Percentiles rank a stretch among this genome's conserved stretches.
Conservation (phyloP, 139 green algal genomes). For the Deuterostichococcus epilithicus region DNA sequence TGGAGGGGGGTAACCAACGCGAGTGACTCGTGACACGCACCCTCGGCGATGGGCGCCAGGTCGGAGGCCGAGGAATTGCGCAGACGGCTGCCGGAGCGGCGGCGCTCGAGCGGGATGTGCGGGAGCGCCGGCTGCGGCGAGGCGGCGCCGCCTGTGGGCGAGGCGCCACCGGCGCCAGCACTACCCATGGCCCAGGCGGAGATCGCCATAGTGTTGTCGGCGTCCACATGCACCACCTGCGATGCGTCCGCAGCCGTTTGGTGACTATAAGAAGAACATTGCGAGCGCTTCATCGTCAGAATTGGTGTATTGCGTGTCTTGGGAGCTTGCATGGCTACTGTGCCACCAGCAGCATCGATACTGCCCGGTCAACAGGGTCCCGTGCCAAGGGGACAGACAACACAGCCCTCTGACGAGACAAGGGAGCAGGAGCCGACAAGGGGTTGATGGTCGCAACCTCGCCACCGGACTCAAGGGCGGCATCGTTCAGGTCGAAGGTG, state of each 20-base stretch:
- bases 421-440: background rate
- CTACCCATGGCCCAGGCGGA: conserved; percentile 35
- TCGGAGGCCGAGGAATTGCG: background rate
- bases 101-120: background rate
- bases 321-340: background rate
- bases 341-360: background rate
- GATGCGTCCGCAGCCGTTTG: background rate
- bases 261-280: background rate
- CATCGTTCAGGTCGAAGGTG: conserved; percentile 18
- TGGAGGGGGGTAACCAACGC: no score
- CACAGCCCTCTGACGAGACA: background rate
- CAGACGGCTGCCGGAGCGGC: background rate
- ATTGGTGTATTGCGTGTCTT: background rate
- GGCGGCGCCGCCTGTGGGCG: background rate
- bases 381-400: background rate
- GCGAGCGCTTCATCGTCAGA: background rate
- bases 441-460: background rate
- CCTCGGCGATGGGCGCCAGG: background rate
- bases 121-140: background rate
- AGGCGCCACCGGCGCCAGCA: background rate
- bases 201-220: conserved; percentile 38
- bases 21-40: background rate
- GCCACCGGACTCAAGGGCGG: background rate
- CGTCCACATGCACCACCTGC: conserved; percentile 32
- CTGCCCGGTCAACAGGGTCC: background rate